Evolutionary conservation across 2,329 filamentous ascomycete species (phyloP).

Genomic region (Neofusicoccum ribis): DNA sequence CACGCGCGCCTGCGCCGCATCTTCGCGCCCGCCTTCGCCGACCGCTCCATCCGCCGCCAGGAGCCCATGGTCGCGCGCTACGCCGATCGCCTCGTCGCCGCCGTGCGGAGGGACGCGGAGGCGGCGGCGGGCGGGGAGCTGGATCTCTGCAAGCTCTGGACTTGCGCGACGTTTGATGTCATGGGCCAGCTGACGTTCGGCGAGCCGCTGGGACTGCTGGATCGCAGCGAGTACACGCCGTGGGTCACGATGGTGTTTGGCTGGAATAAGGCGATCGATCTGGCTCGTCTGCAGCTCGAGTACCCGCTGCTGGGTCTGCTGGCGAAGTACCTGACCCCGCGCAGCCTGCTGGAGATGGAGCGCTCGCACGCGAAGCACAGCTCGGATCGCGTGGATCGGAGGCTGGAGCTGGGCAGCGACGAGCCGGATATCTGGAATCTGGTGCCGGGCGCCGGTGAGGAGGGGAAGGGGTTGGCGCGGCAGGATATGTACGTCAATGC

Average conservation of each 20-base stretch:
- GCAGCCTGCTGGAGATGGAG: background rate
- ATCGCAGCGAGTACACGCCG: slow-evolving; percentile 29
- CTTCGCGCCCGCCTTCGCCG: slow-evolving; percentile 32
- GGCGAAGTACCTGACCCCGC: background rate
- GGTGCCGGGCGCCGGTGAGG: slow-evolving; percentile 33
- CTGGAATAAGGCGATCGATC: slow-evolving; percentile 21
- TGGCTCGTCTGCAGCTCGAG: background rate
- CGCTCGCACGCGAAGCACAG: background rate
- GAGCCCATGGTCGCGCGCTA: slow-evolving; percentile 34
- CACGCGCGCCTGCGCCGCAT: slow-evolving; percentile 23
- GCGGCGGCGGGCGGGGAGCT: background rate
- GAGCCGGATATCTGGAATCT: slow-evolving; percentile 42
- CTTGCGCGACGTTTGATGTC: slow-evolving; percentile 33
- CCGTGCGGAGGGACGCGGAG: background rate
- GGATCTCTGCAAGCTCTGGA: slow-evolving; percentile 5
- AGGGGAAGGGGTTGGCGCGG: slow-evolving; percentile 25
- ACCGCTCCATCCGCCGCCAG: slow-evolving; percentile 32
- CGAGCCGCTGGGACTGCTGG: slow-evolving; percentile 33
- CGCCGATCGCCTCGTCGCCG: slow-evolving; percentile 30
- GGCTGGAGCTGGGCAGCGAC: slow-evolving; percentile 24
- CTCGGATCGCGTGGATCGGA: slow-evolving; percentile 25
- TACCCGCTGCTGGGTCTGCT: background rate
- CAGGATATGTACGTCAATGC: slow-evolving; percentile 39
- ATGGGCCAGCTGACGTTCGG: slow-evolving; percentile 37
- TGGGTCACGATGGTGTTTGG: slow-evolving; percentile 36